Conservation (phyloP, 31 red algal species). For the Endocladia muricata region DNA sequence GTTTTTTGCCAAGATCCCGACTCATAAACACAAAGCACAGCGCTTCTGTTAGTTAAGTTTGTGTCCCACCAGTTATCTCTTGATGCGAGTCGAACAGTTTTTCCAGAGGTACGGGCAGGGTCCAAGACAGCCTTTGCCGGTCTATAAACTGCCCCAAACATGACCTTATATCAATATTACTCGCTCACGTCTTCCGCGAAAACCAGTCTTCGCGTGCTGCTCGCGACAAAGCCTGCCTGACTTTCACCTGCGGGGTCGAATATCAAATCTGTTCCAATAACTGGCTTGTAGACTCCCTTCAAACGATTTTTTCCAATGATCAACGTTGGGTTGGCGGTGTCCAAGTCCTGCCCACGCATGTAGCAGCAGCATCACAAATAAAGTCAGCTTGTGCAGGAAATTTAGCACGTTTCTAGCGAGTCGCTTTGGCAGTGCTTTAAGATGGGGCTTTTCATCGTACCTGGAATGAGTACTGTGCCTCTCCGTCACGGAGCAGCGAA, state of each 20-base stretch:
- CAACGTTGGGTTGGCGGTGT: constrained; percentile 10
- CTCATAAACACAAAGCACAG: too few relatives aligned
- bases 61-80: too few relatives aligned
- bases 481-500: constrained; percentile 8
- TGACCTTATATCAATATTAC: background rate
- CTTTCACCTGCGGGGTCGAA: constrained; percentile 14
- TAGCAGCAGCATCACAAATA: too few relatives aligned
- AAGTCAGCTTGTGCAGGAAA: too few relatives aligned
- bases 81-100: too few relatives aligned
- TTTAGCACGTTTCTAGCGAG: too few relatives aligned
- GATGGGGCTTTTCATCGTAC: too few relatives aligned
- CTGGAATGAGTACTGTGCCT: background rate
- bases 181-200: constrained; percentile 23
- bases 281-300: constrained; percentile 12
- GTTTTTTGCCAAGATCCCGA: too few relatives aligned
- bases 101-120: too few relatives aligned
- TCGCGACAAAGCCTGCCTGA: constrained; percentile 24
- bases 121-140: background rate
- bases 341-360: constrained; percentile 18
- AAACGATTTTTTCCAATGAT: constrained; percentile 15
- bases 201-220: constrained; percentile 17
- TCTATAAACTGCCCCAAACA: background rate
- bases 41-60: too few relatives aligned
- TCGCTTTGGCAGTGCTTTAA: too few relatives aligned
- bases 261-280: constrained; percentile 38